Evolutionary conservation across 2,329 filamentous ascomycete species (phyloP).

Genomic region (Xylariaceae sp.): DNA sequence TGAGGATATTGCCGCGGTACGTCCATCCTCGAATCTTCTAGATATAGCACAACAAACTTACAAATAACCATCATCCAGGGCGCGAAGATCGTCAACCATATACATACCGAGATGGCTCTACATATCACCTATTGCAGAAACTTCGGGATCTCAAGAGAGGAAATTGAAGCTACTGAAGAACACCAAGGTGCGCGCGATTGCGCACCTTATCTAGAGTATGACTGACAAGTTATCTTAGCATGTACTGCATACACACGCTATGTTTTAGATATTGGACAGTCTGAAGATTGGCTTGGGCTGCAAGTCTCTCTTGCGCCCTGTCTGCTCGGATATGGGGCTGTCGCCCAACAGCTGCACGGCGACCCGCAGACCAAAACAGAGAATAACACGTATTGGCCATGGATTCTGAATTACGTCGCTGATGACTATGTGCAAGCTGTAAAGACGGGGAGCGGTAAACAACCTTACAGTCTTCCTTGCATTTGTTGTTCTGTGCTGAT

Average conservation of each 20-base stretch:
- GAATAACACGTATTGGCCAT: constrained; percentile 78
- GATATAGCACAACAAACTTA: background rate
- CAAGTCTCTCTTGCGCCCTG: constrained; percentile 85
- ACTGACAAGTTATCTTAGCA: constrained; percentile 27
- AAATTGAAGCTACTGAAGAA: constrained; percentile 73
- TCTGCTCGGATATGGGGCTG: constrained; percentile 81
- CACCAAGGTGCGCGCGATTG: constrained; percentile 56
- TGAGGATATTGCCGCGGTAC: constrained; percentile 67
- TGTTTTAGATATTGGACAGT: constrained; percentile 83
- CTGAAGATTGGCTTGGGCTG: constrained; percentile 82
- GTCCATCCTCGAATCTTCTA: constrained; percentile 22
- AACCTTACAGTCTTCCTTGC: background rate
- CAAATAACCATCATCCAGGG: constrained; percentile 40
- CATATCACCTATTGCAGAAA: constrained; percentile 79
- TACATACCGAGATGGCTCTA: constrained; percentile 75
- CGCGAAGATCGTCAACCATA: constrained; percentile 70
- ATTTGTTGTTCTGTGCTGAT: background rate
- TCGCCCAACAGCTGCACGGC: constrained; percentile 67
- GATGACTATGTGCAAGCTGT: constrained; percentile 77
- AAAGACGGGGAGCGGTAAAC: constrained; percentile 64
- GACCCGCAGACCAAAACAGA: constrained; percentile 60
- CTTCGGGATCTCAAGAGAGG: constrained; percentile 71
- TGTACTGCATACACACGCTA: constrained; percentile 73
- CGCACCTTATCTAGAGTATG: background rate
- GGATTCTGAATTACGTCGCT: constrained; percentile 86